phyloP scores from a whole-genome alignment of 768 basidiomycete species.

The Fomitopsis pulvina region DNA sequence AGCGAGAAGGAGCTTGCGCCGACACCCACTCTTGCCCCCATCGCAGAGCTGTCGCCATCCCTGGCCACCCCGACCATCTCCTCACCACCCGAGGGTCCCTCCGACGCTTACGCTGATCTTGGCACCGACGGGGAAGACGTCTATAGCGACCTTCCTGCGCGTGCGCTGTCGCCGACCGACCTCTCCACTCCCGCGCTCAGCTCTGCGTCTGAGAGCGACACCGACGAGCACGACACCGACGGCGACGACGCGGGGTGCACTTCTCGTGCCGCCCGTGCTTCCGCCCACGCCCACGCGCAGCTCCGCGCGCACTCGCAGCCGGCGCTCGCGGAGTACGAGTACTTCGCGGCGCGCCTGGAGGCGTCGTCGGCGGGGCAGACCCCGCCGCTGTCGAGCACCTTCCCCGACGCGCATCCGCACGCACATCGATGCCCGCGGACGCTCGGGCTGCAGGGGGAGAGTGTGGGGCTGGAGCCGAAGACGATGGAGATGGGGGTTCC shows the following conservation, averaged over 20 bases:
- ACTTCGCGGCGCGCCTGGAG: conserved; percentile 2
- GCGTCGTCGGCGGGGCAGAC: conserved; percentile 15
- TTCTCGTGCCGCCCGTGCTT: conserved; percentile 11
- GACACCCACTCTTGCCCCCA: background rate
- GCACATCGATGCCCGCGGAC: too few relatives aligned
- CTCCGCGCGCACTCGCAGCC: background rate
- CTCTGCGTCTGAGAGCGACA: conserved; percentile 11
- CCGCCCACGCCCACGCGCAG: conserved; percentile 3
- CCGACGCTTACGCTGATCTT: background rate
- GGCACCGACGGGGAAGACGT: background rate
- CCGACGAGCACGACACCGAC: conserved; percentile 17
- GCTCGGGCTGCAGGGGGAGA: too few relatives aligned
- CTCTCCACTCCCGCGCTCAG: conserved; percentile 10
- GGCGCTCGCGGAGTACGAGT: background rate
- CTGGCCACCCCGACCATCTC: background rate
- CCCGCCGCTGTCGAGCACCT: conserved; percentile 15
- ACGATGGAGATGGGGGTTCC: background rate
- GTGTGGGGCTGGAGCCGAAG: background rate
- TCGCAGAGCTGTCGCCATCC: background rate
- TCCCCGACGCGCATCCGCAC: conserved; percentile 4
- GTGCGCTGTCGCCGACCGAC: background rate
- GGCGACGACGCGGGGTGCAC: conserved; percentile 17
- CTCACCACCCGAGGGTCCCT: background rate
- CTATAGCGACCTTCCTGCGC: background rate
- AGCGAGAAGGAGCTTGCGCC: background rate